Evolutionary conservation across 129 eudicot genomes (phyloP).

Genomic region (Deinandra increscens): DNA sequence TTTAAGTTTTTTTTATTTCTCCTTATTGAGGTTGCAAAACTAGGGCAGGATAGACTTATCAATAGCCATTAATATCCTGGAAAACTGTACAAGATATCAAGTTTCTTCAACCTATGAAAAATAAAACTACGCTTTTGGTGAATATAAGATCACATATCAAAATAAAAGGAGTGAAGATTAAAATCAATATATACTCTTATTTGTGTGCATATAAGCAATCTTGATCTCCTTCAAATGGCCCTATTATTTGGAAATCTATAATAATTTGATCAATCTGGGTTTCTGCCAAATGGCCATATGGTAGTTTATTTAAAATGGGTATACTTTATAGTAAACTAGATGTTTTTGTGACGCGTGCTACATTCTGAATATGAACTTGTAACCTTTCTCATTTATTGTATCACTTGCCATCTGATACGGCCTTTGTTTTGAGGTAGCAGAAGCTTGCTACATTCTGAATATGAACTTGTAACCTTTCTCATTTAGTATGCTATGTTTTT

Average conservation of each 20-base stretch:
- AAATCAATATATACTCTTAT: neutral
- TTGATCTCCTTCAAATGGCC: neutral
- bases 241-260: neutral
- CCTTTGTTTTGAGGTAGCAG: slow-evolving; percentile 9
- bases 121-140: slow-evolving; percentile 1
- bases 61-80: neutral
- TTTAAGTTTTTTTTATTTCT: neutral
- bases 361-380: no score
- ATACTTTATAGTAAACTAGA: neutral
- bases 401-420: neutral
- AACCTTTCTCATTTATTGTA: no score
- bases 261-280: neutral
- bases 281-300: neutral
- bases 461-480: slow-evolving; percentile 1
- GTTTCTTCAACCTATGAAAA: slow-evolving; percentile 1
- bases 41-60: slow-evolving; percentile 3
- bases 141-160: slow-evolving; percentile 4
- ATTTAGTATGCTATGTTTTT: slow-evolving; percentile 9
- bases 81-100: neutral
- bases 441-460: neutral
- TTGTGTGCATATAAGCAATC: slow-evolving; percentile 2
- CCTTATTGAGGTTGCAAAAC: neutral
- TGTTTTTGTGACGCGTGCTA: no score
- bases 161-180: slow-evolving; percentile 3
- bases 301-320: neutral